Base-by-base conservation (phyloP, 169 alveolate species). In the Cytauxzoon felis region DNA sequence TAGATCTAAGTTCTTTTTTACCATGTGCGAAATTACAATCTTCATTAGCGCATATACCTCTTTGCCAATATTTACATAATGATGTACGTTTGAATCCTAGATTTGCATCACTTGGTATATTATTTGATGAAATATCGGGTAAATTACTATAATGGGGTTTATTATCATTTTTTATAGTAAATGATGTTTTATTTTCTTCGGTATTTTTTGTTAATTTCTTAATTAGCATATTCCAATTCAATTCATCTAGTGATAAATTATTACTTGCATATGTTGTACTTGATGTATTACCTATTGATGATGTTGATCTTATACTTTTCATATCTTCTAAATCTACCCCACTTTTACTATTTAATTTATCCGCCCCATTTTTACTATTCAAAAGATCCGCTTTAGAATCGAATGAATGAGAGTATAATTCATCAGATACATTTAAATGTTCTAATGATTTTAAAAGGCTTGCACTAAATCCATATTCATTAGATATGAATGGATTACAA, bases 1-100 rank as follows among this genome's bases (percentile, higher is more conserved):
- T 61, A 24, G 86, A 69, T 18, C 79, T 58, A 27, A 82, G 57
- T 62, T 82, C 90, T 38, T 66, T 47, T 60, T 78, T 73, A 16
- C 90, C 90, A 58, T 82, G 90, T 11, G 90, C 90, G 48, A 65
- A 82, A 33, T 78, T 79, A 75, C 90, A 82, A 80, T 82, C 61
- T 7, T 43, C 57, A 40, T 78, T 70, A 29, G 63, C 67, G 56
- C 90, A 82, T 43, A 66, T 61, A 27, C 86, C 86, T 36, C 82
- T 64, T 40, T 78, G 70, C 90, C 90, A 82, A 76, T 71, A 59
- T 42, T 78, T 72, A 57, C 90, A 82, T 9, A 82, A 26, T 33
- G 84, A 78, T 0, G 90, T 82, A 49, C 71, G 42, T 48, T 59
- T 59, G 34, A 59, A 59, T 13, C 69, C 69, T 40, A 59, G 40